Conservation (phyloP, 768 basidiomycete genomes). For the Boletus pseudopeckii region DNA sequence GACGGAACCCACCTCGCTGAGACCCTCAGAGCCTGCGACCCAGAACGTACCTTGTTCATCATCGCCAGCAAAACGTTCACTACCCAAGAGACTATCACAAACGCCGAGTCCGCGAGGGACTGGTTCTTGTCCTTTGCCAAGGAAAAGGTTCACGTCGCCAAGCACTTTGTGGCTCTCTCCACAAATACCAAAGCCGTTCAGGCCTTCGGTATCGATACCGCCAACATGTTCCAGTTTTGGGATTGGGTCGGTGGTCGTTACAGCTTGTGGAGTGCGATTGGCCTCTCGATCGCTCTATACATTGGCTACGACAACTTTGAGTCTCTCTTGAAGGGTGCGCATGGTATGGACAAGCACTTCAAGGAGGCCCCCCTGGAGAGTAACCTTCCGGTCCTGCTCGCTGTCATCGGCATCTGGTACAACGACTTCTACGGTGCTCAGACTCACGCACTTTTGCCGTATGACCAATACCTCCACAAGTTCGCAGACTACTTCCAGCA, state of each 20-base stretch:
- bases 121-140: constrained; percentile 90
- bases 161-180: constrained; percentile 97
- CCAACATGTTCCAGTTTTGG: constrained; percentile 99
- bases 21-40: constrained; percentile 73
- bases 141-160: constrained; percentile 90
- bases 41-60: constrained; percentile 94
- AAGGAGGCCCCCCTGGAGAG: constrained; percentile 80
- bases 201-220: constrained; percentile 83
- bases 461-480: constrained; percentile 98
- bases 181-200: constrained; percentile 95
- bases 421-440: constrained; percentile 98
- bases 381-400: constrained; percentile 90
- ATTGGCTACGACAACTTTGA: constrained; percentile 96
- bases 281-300: constrained; percentile 87
- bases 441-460: constrained; percentile 92
- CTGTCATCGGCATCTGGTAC: constrained; percentile 94
- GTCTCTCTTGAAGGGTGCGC: constrained; percentile 84
- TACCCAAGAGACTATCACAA: constrained; percentile 99
- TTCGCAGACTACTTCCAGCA: constrained; percentile 99
- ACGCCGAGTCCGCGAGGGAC: constrained; percentile 87
- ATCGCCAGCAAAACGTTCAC: constrained; percentile 99
- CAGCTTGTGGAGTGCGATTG: constrained; percentile 98
- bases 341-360: constrained; percentile 98
- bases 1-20: constrained; percentile 97
- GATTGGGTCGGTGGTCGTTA: constrained; percentile 99